Evolutionary conservation across 495 filamentous ascomycete genomes (phyloP), one percentile per base, ranked within the genome.

Genomic region (Xylaria bambusicola): DNA sequence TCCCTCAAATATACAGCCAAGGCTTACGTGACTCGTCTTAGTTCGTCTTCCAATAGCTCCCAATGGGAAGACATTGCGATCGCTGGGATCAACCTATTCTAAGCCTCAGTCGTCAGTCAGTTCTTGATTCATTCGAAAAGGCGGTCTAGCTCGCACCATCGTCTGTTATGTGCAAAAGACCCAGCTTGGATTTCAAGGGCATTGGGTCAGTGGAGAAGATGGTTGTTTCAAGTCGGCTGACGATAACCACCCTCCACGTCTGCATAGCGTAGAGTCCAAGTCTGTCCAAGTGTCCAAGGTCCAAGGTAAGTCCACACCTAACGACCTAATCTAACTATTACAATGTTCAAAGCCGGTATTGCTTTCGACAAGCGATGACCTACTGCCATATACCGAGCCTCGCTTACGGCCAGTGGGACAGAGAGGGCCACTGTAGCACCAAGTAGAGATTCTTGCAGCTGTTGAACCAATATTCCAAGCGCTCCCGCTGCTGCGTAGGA

Each of bases 141-240:
- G 53, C 53, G 44, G 53, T 56, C 53, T 56, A 31, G 27, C 53
- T 56, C 42, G 31, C 42, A 35, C 18, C 20, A 26, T 27, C 29
- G n/a, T 36, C 17, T 6, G 29, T 8, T 24, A 29, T 46, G 18
- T 15, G 12, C 26, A 41, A n/a, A 52, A 20, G 12, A 17, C 4
- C 8, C n/a, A 33, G 26, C 52, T 27, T 54, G 5, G 20, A 20
- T 42, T 27, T 24, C 26, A 46, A 55, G 53, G 18, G 53, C 42
- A 48, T 47, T 35, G 33, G 26, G 12, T 38, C 35, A 38, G 38
- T 56, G 18, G 41, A 21, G 29, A 36, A 48, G 42, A 38, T 36
- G 29, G 21, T 47, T 38, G 53, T 56, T 56, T 56, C 53, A 56
- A 33, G 41, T 56, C 26, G n/a, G 53, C 53, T 56, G 53, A 56